Evolutionary conservation across 495 filamentous ascomycete species (phyloP).

Genomic region (Penicillium arizonense): DNA sequence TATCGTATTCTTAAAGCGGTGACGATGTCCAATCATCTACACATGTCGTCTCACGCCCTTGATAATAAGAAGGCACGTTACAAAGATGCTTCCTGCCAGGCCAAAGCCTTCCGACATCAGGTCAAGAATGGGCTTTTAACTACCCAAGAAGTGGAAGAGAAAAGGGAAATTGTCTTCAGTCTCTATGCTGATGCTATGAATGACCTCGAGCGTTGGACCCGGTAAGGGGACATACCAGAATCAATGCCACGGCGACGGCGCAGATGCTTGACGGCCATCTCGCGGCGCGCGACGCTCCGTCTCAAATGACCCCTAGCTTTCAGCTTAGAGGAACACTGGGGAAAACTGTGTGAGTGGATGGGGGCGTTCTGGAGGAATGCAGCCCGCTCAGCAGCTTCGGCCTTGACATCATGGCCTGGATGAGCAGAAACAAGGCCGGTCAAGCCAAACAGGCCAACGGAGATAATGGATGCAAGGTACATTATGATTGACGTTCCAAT

Average conservation of each 20-base stretch:
- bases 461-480: conserved; percentile 14
- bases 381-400: conserved; percentile 45
- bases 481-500: conserved; percentile 12
- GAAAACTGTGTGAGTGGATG: conserved; percentile 37
- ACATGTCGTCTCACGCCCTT: too few species aligned
- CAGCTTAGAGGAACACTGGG: conserved; percentile 48
- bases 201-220: too few species aligned
- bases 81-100: too few species aligned
- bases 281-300: conserved; percentile 45
- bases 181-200: too few species aligned
- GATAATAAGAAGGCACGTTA: too few species aligned
- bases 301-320: conserved; percentile 47
- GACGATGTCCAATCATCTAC: too few species aligned
- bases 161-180: too few species aligned
- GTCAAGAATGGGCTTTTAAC: too few species aligned
- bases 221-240: conserved; percentile 7
- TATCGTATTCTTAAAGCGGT: too few species aligned
- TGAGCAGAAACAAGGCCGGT: conserved; percentile 33
- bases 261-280: conserved; percentile 27
- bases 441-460: conserved; percentile 16
- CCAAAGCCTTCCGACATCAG: too few species aligned
- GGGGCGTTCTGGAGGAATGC: conserved; percentile 34
- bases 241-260: conserved; percentile 26
- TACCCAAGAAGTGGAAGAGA: too few species aligned
- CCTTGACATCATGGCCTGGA: conserved; percentile 47